Conservation (phyloP, 768 basidiomycete genomes). For the Collybia mongolica region DNA sequence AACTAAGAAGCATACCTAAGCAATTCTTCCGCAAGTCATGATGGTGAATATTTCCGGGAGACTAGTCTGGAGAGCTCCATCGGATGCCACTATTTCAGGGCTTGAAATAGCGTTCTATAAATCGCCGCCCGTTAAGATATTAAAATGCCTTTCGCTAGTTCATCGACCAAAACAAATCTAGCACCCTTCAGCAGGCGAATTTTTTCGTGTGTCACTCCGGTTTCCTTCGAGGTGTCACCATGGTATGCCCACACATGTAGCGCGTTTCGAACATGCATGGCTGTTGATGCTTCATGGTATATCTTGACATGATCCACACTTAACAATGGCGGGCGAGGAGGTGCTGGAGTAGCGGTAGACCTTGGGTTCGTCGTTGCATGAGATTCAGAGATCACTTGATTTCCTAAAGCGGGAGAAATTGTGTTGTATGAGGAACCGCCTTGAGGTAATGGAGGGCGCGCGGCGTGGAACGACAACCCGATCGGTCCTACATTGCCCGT, state of each 20-base stretch:
- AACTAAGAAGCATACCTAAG: too few relatives aligned
- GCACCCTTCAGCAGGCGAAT: conserved; percentile 47
- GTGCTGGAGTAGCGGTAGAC: not conserved
- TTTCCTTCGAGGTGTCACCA: not conserved
- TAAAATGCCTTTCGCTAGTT: conserved; percentile 43
- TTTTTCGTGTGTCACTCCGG: conserved; percentile 19
- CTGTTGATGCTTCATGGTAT: conserved; percentile 51
- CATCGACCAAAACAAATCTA: conserved; percentile 47
- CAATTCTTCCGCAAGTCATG: too few relatives aligned
- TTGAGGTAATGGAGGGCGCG: conserved; percentile 1
- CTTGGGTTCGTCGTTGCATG: not conserved
- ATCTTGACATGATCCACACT: conserved; percentile 54
- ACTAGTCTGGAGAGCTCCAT: too few relatives aligned
- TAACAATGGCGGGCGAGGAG: conserved; percentile 20
- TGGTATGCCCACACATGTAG: conserved; percentile 49
- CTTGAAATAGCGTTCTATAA: too few relatives aligned
- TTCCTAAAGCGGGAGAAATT: not conserved
- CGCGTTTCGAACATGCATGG: conserved; percentile 47
- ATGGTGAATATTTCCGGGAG: too few relatives aligned
- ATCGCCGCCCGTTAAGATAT: conserved; percentile 26
- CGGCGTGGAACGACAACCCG: conserved; percentile 46
- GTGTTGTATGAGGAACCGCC: not conserved
- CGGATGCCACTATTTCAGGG: too few relatives aligned
- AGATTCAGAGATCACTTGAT: not conserved
- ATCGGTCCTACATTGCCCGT: conserved; percentile 40